These are phyloP conservation scores for Gaeumannomyces sp. DNA, from an alignment of 2,329 filamentous ascomycete species.

Conservation along the genomic window DNA sequence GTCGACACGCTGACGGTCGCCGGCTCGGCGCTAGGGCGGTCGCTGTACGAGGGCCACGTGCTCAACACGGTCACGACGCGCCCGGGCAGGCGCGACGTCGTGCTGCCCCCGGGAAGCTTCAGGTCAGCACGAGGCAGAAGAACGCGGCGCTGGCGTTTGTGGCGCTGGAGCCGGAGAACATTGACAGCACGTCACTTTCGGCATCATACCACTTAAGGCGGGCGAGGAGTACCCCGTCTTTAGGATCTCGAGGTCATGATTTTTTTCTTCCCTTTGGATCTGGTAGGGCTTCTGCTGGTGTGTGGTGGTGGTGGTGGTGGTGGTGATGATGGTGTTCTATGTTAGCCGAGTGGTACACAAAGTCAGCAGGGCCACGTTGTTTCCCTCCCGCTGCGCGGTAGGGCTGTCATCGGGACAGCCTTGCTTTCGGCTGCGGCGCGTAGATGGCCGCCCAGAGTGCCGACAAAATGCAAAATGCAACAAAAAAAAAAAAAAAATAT, in stretches of 20 bases:
- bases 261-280: too few species aligned
- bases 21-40: background rate
- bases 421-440: too few species aligned
- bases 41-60: constrained; percentile 6
- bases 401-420: too few species aligned
- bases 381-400: too few species aligned
- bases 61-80: constrained; percentile 3
- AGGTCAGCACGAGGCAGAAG: constrained; percentile 10
- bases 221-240: constrained; percentile 9
- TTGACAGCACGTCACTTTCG: constrained; percentile 7
- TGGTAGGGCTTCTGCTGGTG: too few species aligned
- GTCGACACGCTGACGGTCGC: constrained; percentile 4
- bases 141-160: constrained; percentile 8
- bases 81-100: background rate
- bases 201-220: background rate
- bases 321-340: too few species aligned
- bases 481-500: too few species aligned
- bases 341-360: too few species aligned
- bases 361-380: too few species aligned
- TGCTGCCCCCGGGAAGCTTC: constrained; percentile 4
- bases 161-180: constrained; percentile 8
- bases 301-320: too few species aligned
- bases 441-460: too few species aligned
- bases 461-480: too few species aligned
- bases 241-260: constrained; percentile 5